Evolutionary conservation across 2,329 filamentous ascomycete species (phyloP), one percentile per base, ranked within the genome.

Genomic region (Xylariaceae sp.): DNA sequence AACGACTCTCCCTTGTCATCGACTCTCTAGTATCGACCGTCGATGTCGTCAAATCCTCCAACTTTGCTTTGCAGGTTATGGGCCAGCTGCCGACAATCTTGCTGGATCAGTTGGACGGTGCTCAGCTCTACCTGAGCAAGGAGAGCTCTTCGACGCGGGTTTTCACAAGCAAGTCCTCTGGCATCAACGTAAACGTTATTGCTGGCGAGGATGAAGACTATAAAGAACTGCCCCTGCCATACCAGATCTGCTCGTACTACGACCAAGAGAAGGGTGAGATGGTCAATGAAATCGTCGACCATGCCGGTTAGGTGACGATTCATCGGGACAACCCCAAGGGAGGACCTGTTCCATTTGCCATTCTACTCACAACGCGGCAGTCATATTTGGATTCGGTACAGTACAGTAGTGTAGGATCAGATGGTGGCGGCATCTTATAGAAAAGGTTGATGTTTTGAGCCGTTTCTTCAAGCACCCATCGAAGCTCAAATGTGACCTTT

Each of bases 251-350:
- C 64, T 79, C 89, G 60, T 73, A 87, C 74, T 76, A 74, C 79
- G 71, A 87, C 43, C 61, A 83, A 64, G 71, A 61, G 38, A 78
- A 89, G 65, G 86, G 87, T 17, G 81, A 85, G 50, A 62, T 97
- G 49, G 78, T 91, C 19, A 95, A 82, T 59, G 91, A 97, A 75
- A 97, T 98, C 64, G 93, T 98, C 15, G 89, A 93, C 57, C 91
- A 97, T 68, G 81, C 87, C 49, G 90, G 91, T 42, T 96, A 74
- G 59, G 6, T 11, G 22, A 26, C 22, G 22, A 24, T 11, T 17
- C 4, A 11, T 8, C 19, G 24, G 36, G 31, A 15, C 7, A 16
- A 9, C 7, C 8, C 9, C 22, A 6, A 11, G 22, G 22, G 22
- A 26, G 11, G 11, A 26, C 11, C 22, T n/a, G n/a, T n/a, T n/a